Percentiles rank a stretch among this genome's conserved stretches.
Evolutionary conservation across 108 stramenopile species (phyloP).

Genomic region (Cyclotella choctawhatcheeana): DNA sequence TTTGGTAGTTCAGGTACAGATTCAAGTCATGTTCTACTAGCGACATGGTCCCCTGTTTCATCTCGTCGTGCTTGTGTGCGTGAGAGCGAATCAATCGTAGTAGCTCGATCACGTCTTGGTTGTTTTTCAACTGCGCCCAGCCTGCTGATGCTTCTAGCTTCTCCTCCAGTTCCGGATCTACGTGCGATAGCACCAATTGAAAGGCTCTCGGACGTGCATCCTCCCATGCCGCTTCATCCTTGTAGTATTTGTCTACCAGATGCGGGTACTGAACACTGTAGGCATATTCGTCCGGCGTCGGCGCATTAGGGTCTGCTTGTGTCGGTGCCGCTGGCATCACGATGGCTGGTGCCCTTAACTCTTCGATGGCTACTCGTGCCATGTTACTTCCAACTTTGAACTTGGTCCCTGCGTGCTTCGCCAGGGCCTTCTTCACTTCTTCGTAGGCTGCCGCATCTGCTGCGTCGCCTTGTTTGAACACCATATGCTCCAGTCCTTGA

Average conservation of each 20-base stretch:
- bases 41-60: neutral
- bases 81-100: neutral
- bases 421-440: neutral
- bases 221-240: neutral
- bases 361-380: neutral
- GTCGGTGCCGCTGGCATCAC: neutral
- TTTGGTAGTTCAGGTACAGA: slow-evolving; percentile 1
- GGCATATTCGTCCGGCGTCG: neutral
- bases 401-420: neutral
- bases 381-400: neutral
- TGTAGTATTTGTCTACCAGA: neutral
- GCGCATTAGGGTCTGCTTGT: neutral
- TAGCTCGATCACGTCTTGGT: neutral
- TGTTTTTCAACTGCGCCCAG: neutral
- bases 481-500: slow-evolving; percentile 94
- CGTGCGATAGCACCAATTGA: slow-evolving; percentile 1
- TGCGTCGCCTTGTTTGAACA: slow-evolving; percentile 75
- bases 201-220: slow-evolving; percentile 1
- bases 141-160: neutral
- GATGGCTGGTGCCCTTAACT: neutral
- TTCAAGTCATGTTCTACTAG: neutral
- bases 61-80: slow-evolving; percentile 2
- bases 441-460: neutral
- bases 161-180: neutral
- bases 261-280: neutral